phyloP scores from a whole-genome alignment of 306 rosid genomes.

The Begonia fuchsioides region DNA sequence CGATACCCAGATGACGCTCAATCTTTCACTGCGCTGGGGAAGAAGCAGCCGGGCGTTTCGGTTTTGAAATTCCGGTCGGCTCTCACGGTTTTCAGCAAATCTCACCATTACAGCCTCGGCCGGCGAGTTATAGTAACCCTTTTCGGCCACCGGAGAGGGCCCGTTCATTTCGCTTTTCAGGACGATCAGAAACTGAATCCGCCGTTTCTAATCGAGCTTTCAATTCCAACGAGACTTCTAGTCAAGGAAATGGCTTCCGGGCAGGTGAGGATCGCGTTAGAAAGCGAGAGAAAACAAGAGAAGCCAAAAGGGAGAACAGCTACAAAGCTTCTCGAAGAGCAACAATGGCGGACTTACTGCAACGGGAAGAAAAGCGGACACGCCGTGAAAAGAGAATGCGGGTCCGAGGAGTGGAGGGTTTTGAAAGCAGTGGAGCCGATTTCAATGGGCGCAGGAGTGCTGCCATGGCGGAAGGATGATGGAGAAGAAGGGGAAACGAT shows the following conservation, averaged over 20 bases:
- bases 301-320: not conserved
- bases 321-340: constrained; percentile 35
- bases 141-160: constrained; percentile 69
- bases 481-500: constrained; percentile 58
- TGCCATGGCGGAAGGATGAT: constrained; percentile 32
- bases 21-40: not conserved
- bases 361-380: constrained; percentile 73
- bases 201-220: constrained; percentile 43
- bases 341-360: constrained; percentile 64
- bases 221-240: constrained; percentile 61
- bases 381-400: constrained; percentile 39
- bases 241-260: constrained; percentile 90
- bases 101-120: constrained; percentile 17
- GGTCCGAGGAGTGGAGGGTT: constrained; percentile 69
- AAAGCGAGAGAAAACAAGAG: constrained; percentile 39
- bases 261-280: constrained; percentile 61
- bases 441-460: constrained; percentile 79
- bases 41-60: constrained; percentile 13
- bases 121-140: constrained; percentile 58
- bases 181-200: constrained; percentile 40
- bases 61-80: constrained; percentile 53
- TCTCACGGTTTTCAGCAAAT: constrained; percentile 20
- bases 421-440: constrained; percentile 61
- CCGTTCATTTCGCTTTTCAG: constrained; percentile 62
- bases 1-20: constrained; percentile 1